These are phyloP conservation scores for Fragaria ananassa DNA, from an alignment of 306 rosid species.

Conservation along the genomic window DNA sequence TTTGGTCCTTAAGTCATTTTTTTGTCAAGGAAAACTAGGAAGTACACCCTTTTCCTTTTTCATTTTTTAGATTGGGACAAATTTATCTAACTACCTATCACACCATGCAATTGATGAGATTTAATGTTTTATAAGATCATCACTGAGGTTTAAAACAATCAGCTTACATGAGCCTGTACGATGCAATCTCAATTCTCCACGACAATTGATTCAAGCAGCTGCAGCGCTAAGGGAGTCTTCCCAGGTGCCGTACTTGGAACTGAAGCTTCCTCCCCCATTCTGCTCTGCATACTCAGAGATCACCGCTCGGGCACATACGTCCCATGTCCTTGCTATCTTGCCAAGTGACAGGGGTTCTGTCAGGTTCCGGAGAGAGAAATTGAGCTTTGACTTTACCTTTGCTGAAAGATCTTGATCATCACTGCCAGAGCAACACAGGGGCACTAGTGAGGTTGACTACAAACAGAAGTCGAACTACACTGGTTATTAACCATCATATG, in stretches of 20 bases:
- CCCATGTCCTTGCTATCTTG: conserved; percentile 46
- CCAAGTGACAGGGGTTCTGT: conserved; percentile 33
- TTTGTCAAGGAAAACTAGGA: background rate
- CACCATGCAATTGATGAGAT: background rate
- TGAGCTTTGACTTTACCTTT: conserved; percentile 65
- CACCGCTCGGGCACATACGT: conserved; percentile 35
- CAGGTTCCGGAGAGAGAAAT: conserved; percentile 51
- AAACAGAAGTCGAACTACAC: background rate
- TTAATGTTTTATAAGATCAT: background rate
- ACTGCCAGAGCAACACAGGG: background rate
- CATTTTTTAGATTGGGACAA: background rate
- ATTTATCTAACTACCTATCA: background rate
- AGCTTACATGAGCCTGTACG: background rate
- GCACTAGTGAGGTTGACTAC: background rate
- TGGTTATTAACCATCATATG: background rate
- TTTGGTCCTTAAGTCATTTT: background rate
- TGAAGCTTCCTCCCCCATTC: conserved; percentile 53
- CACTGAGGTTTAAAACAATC: background rate
- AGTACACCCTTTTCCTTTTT: background rate
- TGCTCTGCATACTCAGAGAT: conserved; percentile 35
- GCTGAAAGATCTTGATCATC: conserved; percentile 68
- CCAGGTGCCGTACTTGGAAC: conserved; percentile 46
- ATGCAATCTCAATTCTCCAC: background rate
- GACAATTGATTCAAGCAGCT: conserved; percentile 9
- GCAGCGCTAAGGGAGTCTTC: conserved; percentile 18